Evolutionary conservation across 352 stramenopile genomes (phyloP).

Genomic region (Globisporangium splendens): DNA sequence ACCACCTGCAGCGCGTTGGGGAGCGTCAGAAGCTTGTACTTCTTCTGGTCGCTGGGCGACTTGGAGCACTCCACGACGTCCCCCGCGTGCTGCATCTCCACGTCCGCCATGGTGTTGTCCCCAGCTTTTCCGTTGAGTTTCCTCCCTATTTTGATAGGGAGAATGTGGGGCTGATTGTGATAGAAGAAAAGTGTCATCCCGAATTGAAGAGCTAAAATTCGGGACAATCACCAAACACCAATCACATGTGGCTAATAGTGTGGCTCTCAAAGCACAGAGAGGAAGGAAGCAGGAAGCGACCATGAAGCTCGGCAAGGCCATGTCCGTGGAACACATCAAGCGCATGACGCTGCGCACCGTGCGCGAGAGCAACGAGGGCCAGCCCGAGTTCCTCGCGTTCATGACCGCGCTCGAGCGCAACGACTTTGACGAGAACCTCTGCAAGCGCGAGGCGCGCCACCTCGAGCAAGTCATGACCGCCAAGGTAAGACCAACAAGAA

Average conservation of each 20-base stretch:
- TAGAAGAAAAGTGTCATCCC: not conserved
- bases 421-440: slow-evolving; percentile 83
- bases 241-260: slow-evolving; percentile 5
- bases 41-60: slow-evolving; percentile 79
- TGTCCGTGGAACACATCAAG: slow-evolving; percentile 88
- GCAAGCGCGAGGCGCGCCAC: slow-evolving; percentile 77
- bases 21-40: slow-evolving; percentile 80
- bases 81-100: not conserved
- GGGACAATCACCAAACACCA: slow-evolving; percentile 13
- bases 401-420: slow-evolving; percentile 75
- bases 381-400: slow-evolving; percentile 80
- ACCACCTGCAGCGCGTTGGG: slow-evolving; percentile 73
- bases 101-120: slow-evolving; percentile 4
- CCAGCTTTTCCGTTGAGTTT: slow-evolving; percentile 4
- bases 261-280: not conserved
- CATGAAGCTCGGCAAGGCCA: slow-evolving; percentile 80
- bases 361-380: slow-evolving; percentile 71
- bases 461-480: slow-evolving; percentile 74
- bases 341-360: slow-evolving; percentile 87
- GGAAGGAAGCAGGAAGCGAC: slow-evolving; percentile 10
- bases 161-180: not conserved
- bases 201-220: not conserved
- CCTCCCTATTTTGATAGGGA: slow-evolving; percentile 7
- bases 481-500: too few species aligned
- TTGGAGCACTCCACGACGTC: slow-evolving; percentile 62